Conservation (phyloP, 129 eudicot species). For the Flaveria sonorensis region DNA sequence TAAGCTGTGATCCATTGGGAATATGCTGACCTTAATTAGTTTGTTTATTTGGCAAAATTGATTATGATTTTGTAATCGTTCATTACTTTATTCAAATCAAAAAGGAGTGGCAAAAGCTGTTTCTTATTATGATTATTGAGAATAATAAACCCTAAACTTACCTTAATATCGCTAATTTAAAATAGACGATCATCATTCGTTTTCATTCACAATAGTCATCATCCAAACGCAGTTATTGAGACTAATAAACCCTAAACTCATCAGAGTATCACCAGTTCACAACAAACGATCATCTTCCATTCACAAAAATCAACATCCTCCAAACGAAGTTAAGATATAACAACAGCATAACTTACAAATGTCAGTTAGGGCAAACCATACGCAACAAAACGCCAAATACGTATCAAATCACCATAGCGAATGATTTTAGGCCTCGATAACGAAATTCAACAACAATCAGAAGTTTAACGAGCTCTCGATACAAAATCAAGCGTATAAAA, state of each 20-base stretch:
- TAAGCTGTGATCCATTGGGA: neutral
- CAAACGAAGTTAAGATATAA: neutral
- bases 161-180: neutral
- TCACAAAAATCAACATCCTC: neutral
- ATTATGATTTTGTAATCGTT: neutral
- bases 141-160: slow-evolving; percentile 5
- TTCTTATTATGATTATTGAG: neutral
- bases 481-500: neutral
- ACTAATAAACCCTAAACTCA: slow-evolving; percentile 6
- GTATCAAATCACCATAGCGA: neutral
- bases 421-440: neutral
- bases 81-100: neutral
- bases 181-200: neutral
- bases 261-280: neutral
- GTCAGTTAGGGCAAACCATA: slow-evolving; percentile 15
- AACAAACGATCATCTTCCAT: neutral
- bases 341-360: neutral
- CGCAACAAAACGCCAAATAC: neutral
- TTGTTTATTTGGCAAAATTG: neutral
- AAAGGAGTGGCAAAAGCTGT: neutral
- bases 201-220: neutral
- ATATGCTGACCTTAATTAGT: neutral
- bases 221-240: neutral
- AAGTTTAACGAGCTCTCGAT: neutral
- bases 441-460: neutral